A percentile compares a stretch with the other conserved stretches of the same genome.
Conservation (phyloP, 306 rosid species). For the Alnus glutinosa region DNA sequence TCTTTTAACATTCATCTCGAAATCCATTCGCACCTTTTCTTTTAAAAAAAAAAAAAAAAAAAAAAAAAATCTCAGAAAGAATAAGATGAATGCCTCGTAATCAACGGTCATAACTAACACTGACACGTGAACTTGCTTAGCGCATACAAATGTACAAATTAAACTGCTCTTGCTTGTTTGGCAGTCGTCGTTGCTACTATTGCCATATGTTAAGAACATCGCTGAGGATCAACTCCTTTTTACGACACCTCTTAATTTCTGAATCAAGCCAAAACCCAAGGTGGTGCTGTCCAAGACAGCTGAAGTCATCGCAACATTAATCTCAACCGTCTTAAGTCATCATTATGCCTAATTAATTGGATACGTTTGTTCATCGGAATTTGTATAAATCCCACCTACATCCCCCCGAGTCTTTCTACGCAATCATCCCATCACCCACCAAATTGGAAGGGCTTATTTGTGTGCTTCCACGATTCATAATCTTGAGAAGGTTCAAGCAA, state of each 20-base stretch:
- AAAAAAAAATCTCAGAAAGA: too few relatives aligned
- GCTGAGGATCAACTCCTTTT: not conserved
- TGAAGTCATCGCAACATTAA: too few relatives aligned
- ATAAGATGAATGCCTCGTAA: too few relatives aligned
- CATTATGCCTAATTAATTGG: not conserved
- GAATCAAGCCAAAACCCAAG: not conserved
- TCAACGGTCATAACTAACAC: too few relatives aligned
- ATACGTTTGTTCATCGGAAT: not conserved
- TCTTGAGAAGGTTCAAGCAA: too few relatives aligned
- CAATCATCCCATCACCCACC: slow-evolving; percentile 9
- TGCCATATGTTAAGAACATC: not conserved
- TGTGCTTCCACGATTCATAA: not conserved
- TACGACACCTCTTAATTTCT: not conserved
- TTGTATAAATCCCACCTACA: slow-evolving; percentile 9
- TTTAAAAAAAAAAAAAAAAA: too few relatives aligned
- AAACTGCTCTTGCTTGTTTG: too few relatives aligned
- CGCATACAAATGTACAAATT: too few relatives aligned
- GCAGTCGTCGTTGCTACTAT: too few relatives aligned
- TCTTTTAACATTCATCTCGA: too few relatives aligned
- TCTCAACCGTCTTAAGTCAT: too few relatives aligned
- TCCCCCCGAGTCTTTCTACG: not conserved
- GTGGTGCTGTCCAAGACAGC: not conserved
- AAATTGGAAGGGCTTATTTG: slow-evolving; percentile 35
- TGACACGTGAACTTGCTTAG: not conserved
- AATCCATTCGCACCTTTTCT: too few relatives aligned